Base-by-base conservation (phyloP, 805 yeast genomes). In the Myxozyma melibiosi region DNA sequence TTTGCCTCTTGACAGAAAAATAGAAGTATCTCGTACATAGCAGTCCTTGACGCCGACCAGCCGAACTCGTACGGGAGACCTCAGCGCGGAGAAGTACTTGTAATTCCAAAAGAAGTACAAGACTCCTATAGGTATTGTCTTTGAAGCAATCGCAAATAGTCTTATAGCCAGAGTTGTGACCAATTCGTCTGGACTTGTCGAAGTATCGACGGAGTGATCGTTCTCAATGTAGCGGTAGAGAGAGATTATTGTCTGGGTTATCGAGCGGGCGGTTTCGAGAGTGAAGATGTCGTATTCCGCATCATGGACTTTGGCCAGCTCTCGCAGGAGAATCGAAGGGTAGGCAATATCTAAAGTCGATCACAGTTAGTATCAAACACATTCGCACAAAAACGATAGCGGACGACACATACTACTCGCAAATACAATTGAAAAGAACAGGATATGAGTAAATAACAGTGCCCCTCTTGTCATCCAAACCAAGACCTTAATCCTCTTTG, bases 91-190 rank as follows among this genome's bases (percentile, higher is more conserved):
- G 16, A 50, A 30, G 11, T 4, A 16, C n/a, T 47, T 33, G 31
- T 58, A 58, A 30, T 58, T 54, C 62, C 62, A 58, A 35, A 50
- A 53, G 16, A 53, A 33, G 35, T 53, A 58, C 6, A 49, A 34
- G 7, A 54, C 20, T 11, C 53, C 18, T 11, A 50, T 30, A 16
- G 45, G 53, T 7, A 48, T 20, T 4, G 54, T 34, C 7, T 37
- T 35, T 22, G 44, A 33, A 33, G 33, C 1, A n/a, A 56, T 9
- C 3, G 47, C 41, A 34, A 42, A 52, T 18, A 44, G 14, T 3
- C 20, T 16, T 3, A 41, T 27, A 7, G 53, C 49, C 13, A 46
- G 25, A 14, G 27, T 44, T 7, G 53, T n/a, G 27, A 45, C 11
- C 4, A 4, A 11, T 24, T 28, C 9, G 18, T n/a, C n/a, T n/a